These are phyloP conservation scores for Cutaneotrichosporon cutaneum DNA, from an alignment of 1,284 basidiomycete species.

Conservation along the genomic window DNA sequence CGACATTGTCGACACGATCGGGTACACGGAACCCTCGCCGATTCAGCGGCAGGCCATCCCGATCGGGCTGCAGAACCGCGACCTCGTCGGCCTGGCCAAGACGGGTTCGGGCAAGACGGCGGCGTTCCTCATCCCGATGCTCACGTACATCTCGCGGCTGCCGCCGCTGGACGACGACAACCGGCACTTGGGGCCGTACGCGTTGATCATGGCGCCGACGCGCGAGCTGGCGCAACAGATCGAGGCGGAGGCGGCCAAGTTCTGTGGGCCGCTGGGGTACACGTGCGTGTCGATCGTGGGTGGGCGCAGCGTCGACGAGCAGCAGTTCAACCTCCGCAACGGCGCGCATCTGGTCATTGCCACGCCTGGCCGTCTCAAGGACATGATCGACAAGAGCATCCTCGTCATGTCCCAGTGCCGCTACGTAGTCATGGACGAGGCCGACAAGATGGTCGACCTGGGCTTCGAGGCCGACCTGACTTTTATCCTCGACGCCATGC, in stretches of 20 bases:
- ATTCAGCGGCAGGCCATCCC: slow-evolving; percentile 98
- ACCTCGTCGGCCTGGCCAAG: slow-evolving; percentile 97
- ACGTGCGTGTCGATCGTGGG: slow-evolving; percentile 96
- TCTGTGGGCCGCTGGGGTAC: slow-evolving; percentile 81
- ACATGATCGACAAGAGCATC: slow-evolving; percentile 93
- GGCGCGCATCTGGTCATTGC: slow-evolving; percentile 98
- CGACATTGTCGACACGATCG: slow-evolving; percentile 81
- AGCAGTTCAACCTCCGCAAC: slow-evolving; percentile 90
- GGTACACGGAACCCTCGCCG: slow-evolving; percentile 93
- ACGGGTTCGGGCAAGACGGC: slow-evolving; percentile 99
- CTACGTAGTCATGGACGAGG: slow-evolving; percentile 99
- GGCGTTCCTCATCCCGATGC: slow-evolving; percentile 98
- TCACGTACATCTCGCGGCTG: slow-evolving; percentile 84
- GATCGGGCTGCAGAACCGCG: slow-evolving; percentile 91
- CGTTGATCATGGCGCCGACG: slow-evolving; percentile 82
- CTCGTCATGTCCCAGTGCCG: slow-evolving; percentile 94
- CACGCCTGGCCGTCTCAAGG: slow-evolving; percentile 94
- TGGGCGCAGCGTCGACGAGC: slow-evolving; percentile 91
- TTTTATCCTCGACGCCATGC: slow-evolving; percentile 91
- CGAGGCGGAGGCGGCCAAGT: slow-evolving; percentile 86
- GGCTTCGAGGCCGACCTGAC: slow-evolving; percentile 94
- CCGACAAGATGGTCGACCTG: slow-evolving; percentile 96
- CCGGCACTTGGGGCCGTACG: slow-evolving; percentile 87
- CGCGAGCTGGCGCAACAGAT: slow-evolving; percentile 98
- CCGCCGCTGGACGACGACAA: slow-evolving; percentile 86